Evolutionary conservation across 257 asterid genomes (phyloP).

Genomic region (Salvia rosmarinus): DNA sequence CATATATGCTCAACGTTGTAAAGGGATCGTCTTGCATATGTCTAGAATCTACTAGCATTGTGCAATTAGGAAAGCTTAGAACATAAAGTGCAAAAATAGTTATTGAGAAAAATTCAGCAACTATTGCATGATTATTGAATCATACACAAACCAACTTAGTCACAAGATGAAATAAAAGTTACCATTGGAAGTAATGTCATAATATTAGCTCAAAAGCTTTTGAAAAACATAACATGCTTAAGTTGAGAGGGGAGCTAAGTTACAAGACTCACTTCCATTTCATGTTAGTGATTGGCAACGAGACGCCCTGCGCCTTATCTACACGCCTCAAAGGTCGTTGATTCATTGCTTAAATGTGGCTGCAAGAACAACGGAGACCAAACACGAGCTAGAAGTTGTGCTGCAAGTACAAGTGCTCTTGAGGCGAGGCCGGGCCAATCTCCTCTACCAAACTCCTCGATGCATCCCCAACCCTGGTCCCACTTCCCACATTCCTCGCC

Average conservation of each 20-base stretch:
- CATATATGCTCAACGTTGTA: background rate
- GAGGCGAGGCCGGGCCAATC: slow-evolving; percentile 94
- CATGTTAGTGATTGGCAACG: slow-evolving; percentile 4
- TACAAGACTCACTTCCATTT: slow-evolving; percentile 24
- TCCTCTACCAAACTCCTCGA: slow-evolving; percentile 78
- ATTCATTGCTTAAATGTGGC: background rate
- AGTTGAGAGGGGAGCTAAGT: slow-evolving; percentile 24
- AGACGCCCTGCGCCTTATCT: background rate
- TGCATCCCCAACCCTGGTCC: slow-evolving; percentile 51
- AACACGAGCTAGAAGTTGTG: slow-evolving; percentile 62
- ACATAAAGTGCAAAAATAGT: no score
- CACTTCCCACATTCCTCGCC: slow-evolving; percentile 48
- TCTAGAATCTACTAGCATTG: background rate
- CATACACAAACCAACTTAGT: background rate
- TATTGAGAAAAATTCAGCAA: no score
- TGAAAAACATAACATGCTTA: slow-evolving; percentile 23
- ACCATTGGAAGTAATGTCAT: slow-evolving; percentile 1
- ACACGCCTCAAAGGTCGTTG: slow-evolving; percentile 8
- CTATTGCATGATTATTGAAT: background rate
- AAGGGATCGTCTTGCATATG: no score
- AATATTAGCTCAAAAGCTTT: slow-evolving; percentile 18
- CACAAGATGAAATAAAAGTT: background rate
- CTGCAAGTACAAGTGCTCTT: slow-evolving; percentile 80
- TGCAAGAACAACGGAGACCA: background rate
- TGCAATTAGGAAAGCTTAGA: slow-evolving; percentile 10